These are phyloP conservation scores for Pinus tabuliformis DNA, from an alignment of 75 land plant genomes.

Conservation along the genomic window DNA sequence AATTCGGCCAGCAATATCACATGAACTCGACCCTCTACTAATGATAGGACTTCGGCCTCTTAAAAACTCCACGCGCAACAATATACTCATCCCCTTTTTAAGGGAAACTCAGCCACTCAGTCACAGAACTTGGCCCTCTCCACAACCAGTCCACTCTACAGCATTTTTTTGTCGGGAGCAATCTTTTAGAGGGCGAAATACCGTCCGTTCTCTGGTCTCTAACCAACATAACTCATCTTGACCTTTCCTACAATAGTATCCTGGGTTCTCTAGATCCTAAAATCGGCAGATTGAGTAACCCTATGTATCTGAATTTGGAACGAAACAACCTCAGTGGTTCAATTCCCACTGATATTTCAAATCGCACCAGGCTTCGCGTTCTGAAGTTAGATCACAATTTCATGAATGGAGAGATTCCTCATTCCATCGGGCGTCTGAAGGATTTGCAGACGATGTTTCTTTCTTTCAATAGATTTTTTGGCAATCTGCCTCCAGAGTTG, in stretches of 20 bases:
- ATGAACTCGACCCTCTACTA: no score
- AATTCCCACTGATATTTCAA: conserved; percentile 3
- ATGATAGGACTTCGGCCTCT: no score
- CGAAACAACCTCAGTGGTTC: conserved; percentile 12
- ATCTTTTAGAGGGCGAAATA: background rate
- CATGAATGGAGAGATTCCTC: background rate
- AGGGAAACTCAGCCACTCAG: no score
- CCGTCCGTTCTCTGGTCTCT: background rate
- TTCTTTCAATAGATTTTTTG: conserved; percentile 9
- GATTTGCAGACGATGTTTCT: conserved; percentile 1
- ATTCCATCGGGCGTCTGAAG: background rate
- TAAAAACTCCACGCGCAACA: no score
- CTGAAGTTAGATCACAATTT: conserved; percentile 5
- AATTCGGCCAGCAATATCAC: no score
- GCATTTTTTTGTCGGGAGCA: conserved; percentile 5
- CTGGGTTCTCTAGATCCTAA: background rate
- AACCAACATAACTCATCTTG: conserved; percentile 6
- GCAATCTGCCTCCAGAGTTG: conserved; percentile 11
- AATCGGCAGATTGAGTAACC: background rate
- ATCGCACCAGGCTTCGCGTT: conserved; percentile 4
- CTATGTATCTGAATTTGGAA: conserved; percentile 4
- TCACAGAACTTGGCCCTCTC: no score
- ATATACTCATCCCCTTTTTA: no score
- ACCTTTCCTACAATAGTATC: conserved; percentile 13
- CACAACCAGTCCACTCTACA: conserved; percentile 1